A percentile compares a stretch with the other conserved stretches of the same genome.
Evolutionary conservation across 352 stramenopile genomes (phyloP).

Genomic region (Phytophthora pluvialis): DNA sequence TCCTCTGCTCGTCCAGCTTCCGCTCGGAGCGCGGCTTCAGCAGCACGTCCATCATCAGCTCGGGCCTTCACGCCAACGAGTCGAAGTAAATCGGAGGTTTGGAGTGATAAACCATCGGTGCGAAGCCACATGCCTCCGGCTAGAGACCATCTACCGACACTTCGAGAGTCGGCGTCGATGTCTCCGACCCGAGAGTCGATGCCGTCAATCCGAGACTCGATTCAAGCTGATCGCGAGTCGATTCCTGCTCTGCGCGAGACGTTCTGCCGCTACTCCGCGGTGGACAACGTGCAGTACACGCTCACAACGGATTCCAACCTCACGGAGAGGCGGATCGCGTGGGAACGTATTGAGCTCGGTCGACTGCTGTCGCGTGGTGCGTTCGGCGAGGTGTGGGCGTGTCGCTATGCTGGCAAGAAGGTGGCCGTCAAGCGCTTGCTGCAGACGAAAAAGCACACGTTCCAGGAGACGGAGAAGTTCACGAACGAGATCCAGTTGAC

Average conservation of each 20-base stretch:
- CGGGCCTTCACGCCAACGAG: not conserved
- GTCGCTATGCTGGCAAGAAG: constrained; percentile 38
- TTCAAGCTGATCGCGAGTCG: constrained; percentile 30
- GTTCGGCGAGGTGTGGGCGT: constrained; percentile 66
- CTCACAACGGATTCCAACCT: constrained; percentile 50
- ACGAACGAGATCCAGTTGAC: constrained; percentile 58
- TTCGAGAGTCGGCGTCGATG: constrained; percentile 25
- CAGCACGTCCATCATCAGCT: constrained; percentile 1
- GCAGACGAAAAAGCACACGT: constrained; percentile 45
- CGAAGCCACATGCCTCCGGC: not conserved
- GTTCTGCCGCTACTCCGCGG: constrained; percentile 33
- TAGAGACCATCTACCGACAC: constrained; percentile 26
- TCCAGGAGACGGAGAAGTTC: constrained; percentile 50
- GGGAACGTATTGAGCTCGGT: constrained; percentile 52
- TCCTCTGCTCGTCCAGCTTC: constrained; percentile 5
- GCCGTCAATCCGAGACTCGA: constrained; percentile 32
- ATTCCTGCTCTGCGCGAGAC: constrained; percentile 37
- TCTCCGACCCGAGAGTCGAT: constrained; percentile 16
- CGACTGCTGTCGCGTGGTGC: constrained; percentile 48
- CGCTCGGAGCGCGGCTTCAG: not conserved
- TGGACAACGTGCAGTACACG: constrained; percentile 36
- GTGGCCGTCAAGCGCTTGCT: constrained; percentile 64
- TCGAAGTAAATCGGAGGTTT: constrained; percentile 19
- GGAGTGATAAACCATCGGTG: constrained; percentile 1
- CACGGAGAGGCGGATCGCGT: constrained; percentile 38